These are phyloP conservation scores for Oryza glumipatula DNA, from an alignment of 176 grass and related monocot species.

Conservation along the genomic window DNA sequence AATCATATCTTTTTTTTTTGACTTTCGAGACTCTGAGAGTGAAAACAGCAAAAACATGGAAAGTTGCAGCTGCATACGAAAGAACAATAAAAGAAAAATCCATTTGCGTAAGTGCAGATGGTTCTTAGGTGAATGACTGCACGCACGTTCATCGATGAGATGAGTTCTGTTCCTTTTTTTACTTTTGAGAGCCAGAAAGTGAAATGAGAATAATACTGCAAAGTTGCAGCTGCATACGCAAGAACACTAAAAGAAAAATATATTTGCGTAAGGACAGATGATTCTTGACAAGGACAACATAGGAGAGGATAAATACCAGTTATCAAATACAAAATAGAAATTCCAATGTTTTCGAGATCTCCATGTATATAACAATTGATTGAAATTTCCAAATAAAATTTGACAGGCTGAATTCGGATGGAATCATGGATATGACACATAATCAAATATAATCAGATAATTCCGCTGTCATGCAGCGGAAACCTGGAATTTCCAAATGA, in stretches of 20 bases:
- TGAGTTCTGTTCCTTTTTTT: background rate
- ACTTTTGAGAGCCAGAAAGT: background rate
- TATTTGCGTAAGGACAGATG: background rate
- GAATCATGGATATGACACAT: background rate
- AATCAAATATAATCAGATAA: background rate
- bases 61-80: background rate
- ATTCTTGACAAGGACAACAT: background rate
- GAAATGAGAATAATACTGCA: background rate
- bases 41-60: background rate
- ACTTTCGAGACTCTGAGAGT: background rate
- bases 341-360: background rate
- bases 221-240: background rate
- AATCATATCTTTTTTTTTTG: background rate
- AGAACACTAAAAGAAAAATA: background rate
- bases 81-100: background rate
- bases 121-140: background rate
- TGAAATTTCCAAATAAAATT: background rate
- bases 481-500: slow-evolving; percentile 6
- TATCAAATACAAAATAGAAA: background rate
- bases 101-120: background rate
- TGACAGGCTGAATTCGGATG: background rate
- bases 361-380: background rate
- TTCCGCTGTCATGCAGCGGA: background rate
- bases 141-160: background rate
- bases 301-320: background rate